Evolutionary conservation across 208 protist species (phyloP).

Genomic region (Crithidia fasciculata): DNA sequence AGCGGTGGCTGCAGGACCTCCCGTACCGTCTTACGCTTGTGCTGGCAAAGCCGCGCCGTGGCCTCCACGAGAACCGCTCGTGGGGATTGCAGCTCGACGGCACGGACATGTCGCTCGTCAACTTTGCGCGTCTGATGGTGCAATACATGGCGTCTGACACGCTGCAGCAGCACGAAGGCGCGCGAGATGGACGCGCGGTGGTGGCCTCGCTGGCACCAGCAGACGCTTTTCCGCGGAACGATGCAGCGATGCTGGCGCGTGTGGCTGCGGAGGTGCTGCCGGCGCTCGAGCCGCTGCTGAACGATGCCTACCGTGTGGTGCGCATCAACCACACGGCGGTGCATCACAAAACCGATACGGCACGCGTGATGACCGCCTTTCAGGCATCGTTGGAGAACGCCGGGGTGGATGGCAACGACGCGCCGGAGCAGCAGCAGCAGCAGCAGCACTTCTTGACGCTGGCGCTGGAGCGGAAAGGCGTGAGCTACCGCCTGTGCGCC

Average conservation of each 20-base stretch:
- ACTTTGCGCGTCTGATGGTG: constrained; percentile 38
- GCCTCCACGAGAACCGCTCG: constrained; percentile 25
- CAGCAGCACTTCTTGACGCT: constrained; percentile 20
- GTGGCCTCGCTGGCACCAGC: constrained; percentile 27
- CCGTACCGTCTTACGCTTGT: constrained; percentile 39
- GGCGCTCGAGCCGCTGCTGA: constrained; percentile 27
- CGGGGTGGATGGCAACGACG: neutral
- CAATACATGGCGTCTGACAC: constrained; percentile 27
- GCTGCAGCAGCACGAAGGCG: neutral
- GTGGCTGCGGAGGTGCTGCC: constrained; percentile 27
- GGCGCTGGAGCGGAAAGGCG: constrained; percentile 28
- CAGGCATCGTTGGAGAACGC: constrained; percentile 19
- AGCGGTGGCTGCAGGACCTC: constrained; percentile 37
- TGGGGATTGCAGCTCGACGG: constrained; percentile 49
- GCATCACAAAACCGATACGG: constrained; percentile 28
- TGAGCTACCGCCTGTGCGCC: constrained; percentile 32
- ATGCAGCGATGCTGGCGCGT: neutral
- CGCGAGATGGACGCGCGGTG: neutral
- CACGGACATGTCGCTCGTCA: constrained; percentile 45
- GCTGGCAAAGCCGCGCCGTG: constrained; percentile 23
- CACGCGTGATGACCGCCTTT: constrained; percentile 34
- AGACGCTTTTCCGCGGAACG: constrained; percentile 30
- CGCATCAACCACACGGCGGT: constrained; percentile 39
- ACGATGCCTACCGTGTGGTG: constrained; percentile 42
- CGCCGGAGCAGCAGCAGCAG: neutral